Conservation (phyloP, 129 eudicot species). For the Chrysanthemum seticuspe region DNA sequence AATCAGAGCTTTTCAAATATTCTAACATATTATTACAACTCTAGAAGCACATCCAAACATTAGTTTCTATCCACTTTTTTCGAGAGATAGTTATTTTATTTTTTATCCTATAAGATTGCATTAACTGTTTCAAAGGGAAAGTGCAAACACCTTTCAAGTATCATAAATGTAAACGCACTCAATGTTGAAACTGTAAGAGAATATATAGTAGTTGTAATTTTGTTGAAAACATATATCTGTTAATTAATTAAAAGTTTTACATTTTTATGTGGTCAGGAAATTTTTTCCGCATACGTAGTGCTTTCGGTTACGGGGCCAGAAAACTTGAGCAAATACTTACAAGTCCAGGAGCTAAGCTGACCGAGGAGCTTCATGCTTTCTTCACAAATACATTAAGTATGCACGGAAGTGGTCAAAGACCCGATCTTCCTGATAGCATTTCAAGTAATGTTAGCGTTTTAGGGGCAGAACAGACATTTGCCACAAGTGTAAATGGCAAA, state of each 20-base stretch:
- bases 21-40: no score
- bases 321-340: constrained; percentile 61
- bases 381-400: constrained; percentile 67
- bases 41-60: neutral
- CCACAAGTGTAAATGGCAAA: constrained; percentile 28
- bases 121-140: neutral
- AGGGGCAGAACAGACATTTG: constrained; percentile 20
- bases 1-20: no score
- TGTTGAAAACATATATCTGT: constrained; percentile 9
- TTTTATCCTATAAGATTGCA: neutral
- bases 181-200: constrained; percentile 5
- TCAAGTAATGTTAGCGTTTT: constrained; percentile 14
- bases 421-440: constrained; percentile 55
- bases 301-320: constrained; percentile 78
- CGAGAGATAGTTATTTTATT: neutral
- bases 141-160: neutral
- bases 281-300: constrained; percentile 85
- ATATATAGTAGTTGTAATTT: constrained; percentile 7
- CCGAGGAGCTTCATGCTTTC: constrained; percentile 56
- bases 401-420: constrained; percentile 66
- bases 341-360: constrained; percentile 52
- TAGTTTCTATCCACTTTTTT: neutral
- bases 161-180: constrained; percentile 2
- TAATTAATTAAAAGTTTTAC: neutral
- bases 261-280: constrained; percentile 49